Conservation (phyloP, 1,284 basidiomycete species). For the Puccinia polysora region DNA sequence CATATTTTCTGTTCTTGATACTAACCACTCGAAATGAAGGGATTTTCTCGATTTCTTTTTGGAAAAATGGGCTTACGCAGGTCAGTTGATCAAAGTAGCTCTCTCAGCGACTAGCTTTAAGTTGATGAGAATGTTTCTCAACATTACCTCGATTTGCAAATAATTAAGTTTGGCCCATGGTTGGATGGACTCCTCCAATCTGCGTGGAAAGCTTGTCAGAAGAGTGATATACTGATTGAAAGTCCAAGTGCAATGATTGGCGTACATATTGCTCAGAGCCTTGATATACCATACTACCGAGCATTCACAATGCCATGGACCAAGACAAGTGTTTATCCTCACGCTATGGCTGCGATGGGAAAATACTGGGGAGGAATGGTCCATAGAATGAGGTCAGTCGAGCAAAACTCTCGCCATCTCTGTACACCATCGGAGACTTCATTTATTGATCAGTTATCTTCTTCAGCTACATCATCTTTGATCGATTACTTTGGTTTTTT, state of each 20-base stretch:
- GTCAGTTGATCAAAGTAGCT: conserved; percentile 54
- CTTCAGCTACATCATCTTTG: conserved; percentile 81
- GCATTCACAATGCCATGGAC: conserved; percentile 74
- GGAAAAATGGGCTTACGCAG: conserved; percentile 82
- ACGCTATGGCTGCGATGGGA: conserved; percentile 79
- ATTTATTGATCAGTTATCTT: not conserved
- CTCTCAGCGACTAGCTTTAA: not conserved
- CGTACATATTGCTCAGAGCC: conserved; percentile 89
- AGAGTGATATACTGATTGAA: conserved; percentile 85
- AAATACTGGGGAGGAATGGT: conserved; percentile 18
- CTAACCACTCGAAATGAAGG: not conserved
- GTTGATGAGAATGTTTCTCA: not conserved
- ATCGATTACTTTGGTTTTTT: conserved; percentile 95
- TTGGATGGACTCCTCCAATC: conserved; percentile 88
- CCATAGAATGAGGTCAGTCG: conserved; percentile 43
- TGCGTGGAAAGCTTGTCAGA: conserved; percentile 91
- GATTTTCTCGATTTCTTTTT: conserved; percentile 79
- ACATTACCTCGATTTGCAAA: conserved; percentile 3
- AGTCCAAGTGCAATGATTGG: conserved; percentile 95
- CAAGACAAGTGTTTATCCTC: conserved; percentile 79
- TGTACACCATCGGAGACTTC: too few species aligned
- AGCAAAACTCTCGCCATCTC: conserved; percentile 51
- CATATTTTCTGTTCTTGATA: not conserved
- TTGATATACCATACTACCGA: conserved; percentile 88
- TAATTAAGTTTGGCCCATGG: conserved; percentile 83